Base-by-base conservation (phyloP, 2,329 filamentous ascomycete genomes). In the Microdochium paspali region DNA sequence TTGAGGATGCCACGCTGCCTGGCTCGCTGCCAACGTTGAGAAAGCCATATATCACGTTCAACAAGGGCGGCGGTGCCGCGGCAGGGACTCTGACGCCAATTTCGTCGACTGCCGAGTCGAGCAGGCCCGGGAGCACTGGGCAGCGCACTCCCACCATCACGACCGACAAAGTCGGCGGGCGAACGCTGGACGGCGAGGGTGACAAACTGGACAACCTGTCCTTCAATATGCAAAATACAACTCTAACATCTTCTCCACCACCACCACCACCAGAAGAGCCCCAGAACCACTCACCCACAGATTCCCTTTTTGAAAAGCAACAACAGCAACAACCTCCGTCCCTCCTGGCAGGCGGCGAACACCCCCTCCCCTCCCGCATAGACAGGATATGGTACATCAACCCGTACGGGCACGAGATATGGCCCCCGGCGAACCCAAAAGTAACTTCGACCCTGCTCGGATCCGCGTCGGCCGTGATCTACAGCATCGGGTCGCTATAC, bases 321-420 rank as follows among this genome's bases (percentile, higher is more conserved):
- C 10, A 20, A 21, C 35, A 20, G 23, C 18, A n/a, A 15, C 18
- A 5, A 20, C 12, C 12, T 21, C 18, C 18, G 9, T 7, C 18
- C 31, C 31, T 35, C 31, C 31, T 28, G 7, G 15, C 35, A 6
- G 35, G 35, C 10, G 73, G 79, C 32, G 84, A 89, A 52, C 80
- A 87, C 51, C 87, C 91, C 47, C 72, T 97, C 1, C 78, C 87
- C 0, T 76, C 85, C 0, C 77, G 87, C 24, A 95, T 97, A 55
- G 74, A 83, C 47, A 72, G 90, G 2, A 76, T 97, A 26, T 97
- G 90, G 89, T 97, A 97, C 69, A 97, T 97, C 69, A 97, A 96
- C 60, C 91, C 91, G 0, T 97, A 96, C 63, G 91, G 91, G n/a
- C 89, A 96, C 61, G 90, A 96, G 65, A 96, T 97, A 55, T 80